Evolutionary conservation across 768 basidiomycete genomes (phyloP).

Genomic region (Tylopilus rubrobrunneus): DNA sequence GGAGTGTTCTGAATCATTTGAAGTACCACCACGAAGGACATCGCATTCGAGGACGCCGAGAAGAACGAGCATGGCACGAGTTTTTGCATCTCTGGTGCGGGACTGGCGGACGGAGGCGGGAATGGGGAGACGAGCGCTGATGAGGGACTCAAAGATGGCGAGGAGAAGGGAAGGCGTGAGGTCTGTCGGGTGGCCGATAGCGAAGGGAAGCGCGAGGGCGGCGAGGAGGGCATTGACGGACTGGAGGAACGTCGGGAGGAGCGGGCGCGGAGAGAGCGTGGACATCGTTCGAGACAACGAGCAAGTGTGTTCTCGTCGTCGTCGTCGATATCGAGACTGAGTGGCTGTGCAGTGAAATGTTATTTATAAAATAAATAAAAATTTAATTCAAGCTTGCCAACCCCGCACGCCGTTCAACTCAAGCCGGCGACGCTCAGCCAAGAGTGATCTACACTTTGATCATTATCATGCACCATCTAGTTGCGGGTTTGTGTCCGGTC

Average conservation of each 20-base stretch:
- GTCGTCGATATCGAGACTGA: too few species aligned
- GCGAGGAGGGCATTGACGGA: constrained; percentile 46
- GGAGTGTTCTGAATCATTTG: constrained; percentile 3
- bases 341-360: neutral
- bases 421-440: too few species aligned
- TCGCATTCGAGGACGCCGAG: constrained; percentile 71
- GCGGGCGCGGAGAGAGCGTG: constrained; percentile 11
- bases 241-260: constrained; percentile 16
- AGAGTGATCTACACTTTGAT: too few species aligned
- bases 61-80: constrained; percentile 71
- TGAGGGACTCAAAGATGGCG: constrained; percentile 62
- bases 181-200: constrained; percentile 50
- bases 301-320: neutral
- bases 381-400: too few species aligned
- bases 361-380: too few species aligned
- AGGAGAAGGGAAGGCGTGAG: constrained; percentile 71
- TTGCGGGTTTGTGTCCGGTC: too few species aligned
- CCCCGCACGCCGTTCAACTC: too few species aligned
- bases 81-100: constrained; percentile 37
- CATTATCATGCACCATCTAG: too few species aligned
- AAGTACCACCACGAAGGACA: constrained; percentile 50
- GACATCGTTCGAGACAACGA: constrained; percentile 10
- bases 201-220: constrained; percentile 42
- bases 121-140: constrained; percentile 52
- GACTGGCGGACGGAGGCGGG: constrained; percentile 32